Conservation (phyloP, 176 grass and related monocot species). For the Triticum urartu region DNA sequence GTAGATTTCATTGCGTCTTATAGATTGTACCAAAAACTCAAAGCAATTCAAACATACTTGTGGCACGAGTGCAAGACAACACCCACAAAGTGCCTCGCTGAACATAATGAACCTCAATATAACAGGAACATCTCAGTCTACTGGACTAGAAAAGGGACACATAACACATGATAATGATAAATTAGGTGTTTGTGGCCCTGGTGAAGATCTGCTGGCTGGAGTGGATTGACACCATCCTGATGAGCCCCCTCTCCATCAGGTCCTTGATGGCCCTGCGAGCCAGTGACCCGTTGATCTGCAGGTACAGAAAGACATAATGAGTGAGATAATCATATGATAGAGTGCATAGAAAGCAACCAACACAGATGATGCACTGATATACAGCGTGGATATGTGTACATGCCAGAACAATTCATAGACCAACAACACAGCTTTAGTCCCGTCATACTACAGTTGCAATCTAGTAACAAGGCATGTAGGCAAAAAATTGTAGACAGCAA, state of each 20-base stretch:
- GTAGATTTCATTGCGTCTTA: not conserved
- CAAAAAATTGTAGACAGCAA: too few species aligned
- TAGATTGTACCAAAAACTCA: not conserved
- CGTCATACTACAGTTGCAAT: too few species aligned
- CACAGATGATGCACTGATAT: too few species aligned
- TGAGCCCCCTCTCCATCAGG: constrained; percentile 38
- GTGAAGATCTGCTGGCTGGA: constrained; percentile 64
- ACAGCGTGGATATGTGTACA: too few species aligned
- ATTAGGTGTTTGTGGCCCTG: constrained; percentile 56
- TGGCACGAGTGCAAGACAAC: not conserved
- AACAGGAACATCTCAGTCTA: not conserved
- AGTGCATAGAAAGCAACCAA: too few species aligned
- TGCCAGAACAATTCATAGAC: too few species aligned
- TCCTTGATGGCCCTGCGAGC: constrained; percentile 59
- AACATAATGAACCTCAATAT: constrained; percentile 3
- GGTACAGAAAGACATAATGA: not conserved
- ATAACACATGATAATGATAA: not conserved
- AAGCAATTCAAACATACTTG: constrained; percentile 15
- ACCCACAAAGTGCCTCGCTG: not conserved
- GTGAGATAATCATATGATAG: too few species aligned
- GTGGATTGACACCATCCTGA: constrained; percentile 50
- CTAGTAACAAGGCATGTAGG: too few species aligned
- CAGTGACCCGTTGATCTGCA: constrained; percentile 48
- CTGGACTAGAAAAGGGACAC: not conserved
- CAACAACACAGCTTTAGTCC: too few species aligned